Evolutionary conservation across 306 rosid genomes (phyloP).

Genomic region (Mimosa bimucronata): DNA sequence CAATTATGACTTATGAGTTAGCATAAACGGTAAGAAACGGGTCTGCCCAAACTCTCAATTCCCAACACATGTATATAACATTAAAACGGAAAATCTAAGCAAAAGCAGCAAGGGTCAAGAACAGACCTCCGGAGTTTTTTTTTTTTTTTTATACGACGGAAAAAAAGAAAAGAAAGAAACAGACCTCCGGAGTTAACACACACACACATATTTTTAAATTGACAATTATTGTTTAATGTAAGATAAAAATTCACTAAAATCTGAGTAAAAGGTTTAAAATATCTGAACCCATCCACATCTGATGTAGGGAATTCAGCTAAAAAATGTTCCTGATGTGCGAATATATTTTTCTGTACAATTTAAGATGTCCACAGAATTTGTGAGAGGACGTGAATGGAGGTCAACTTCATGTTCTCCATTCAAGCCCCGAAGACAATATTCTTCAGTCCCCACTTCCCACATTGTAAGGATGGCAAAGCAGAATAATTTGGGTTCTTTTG

Average conservation of each 20-base stretch:
- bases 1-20: no score
- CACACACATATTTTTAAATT: no score
- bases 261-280: no score
- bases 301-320: not conserved
- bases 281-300: not conserved
- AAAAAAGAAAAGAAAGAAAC: no score
- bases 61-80: no score
- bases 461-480: slow-evolving; percentile 14
- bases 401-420: slow-evolving; percentile 35
- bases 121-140: not conserved
- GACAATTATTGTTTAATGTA: not conserved
- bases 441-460: slow-evolving; percentile 38
- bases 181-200: no score
- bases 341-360: not conserved
- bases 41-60: no score
- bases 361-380: not conserved
- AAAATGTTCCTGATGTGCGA: not conserved
- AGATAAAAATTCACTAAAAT: not conserved
- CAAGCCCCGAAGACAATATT: not conserved
- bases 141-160: no score
- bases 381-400: slow-evolving; percentile 17
- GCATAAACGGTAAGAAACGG: not conserved
- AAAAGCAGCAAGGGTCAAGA: not conserved
- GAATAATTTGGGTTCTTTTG: slow-evolving; percentile 11
- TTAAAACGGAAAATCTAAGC: not conserved